Evolutionary conservation across 2,329 filamentous ascomycete genomes (phyloP), one percentile per base, ranked within the genome.

Genomic region (Aspergillus chevalieri): DNA sequence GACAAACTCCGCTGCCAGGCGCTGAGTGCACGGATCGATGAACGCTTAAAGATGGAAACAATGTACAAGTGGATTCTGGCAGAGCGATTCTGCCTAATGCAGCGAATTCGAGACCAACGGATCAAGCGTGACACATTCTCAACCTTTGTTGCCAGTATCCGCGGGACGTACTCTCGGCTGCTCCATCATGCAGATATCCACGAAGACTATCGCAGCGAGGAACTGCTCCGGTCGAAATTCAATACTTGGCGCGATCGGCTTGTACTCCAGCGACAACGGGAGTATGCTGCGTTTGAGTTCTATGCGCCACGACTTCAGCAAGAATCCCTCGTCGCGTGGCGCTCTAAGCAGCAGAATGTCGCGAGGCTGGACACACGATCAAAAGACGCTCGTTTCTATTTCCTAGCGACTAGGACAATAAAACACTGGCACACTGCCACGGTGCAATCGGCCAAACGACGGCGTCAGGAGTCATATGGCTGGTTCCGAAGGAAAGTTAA

Each of bases 31-130:
- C 76, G 74, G 12, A 78, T 83, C 44, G 73, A 83, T 53, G 75
- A 80, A 53, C 75, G 82, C 3, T 55, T 83, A 38, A 68, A 79
- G 39, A 66, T 78, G 26, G 76, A 84, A 58, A 65, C 71, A 6
- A 68, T 85, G 52, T 83, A 83, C 63, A 81, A 75, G 63, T 85
- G 81, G 82, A 73, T 79, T n/a, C 59, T 85, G 26, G 74, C 77
- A 30, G 75, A 73, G 47, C 64, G 74, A 52, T 69, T 60, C 43
- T 61, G 63, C 17, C 63, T 74, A 24, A 65, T 72, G 62, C 64
- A 64, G 48, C 63, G 69, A 43, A 65, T 73, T 43, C 63, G 59
- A 34, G 67, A 72, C n/a, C 65, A 70, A 52, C 65, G 67, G 10
- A 63, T 71, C 41, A 68, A 71, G 36, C 62, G 63, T 6, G 65